Evolutionary conservation across 2,329 filamentous ascomycete genomes (phyloP).

Genomic region (Curvularia hawaiiensis): DNA sequence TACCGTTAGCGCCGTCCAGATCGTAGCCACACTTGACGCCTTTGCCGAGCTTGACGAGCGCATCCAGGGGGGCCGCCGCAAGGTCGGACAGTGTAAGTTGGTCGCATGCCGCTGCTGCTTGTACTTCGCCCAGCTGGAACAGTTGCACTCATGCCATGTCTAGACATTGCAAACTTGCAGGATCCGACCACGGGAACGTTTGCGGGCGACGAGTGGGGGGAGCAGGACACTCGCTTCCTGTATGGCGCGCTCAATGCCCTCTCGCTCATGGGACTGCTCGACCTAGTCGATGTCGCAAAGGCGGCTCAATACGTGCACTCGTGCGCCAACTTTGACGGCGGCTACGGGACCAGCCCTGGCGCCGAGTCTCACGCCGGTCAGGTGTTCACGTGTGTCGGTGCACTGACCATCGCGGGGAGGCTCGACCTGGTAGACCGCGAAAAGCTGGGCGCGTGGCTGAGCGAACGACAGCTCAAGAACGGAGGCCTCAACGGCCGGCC

Average conservation of each 20-base stretch:
- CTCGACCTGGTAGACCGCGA: conserved; percentile 84
- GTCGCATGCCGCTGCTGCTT: conserved; percentile 4
- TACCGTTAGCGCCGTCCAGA: conserved; percentile 93
- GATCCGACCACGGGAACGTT: conserved; percentile 84
- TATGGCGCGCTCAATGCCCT: conserved; percentile 90
- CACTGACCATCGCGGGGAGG: conserved; percentile 80
- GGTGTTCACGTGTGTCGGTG: conserved; percentile 91
- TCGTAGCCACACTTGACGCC: conserved; percentile 84
- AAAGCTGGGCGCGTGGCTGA: conserved; percentile 85
- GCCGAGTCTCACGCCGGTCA: conserved; percentile 95
- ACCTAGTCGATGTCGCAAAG: conserved; percentile 76
- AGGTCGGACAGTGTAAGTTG: conserved; percentile 78
- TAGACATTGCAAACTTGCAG: conserved; percentile 82
- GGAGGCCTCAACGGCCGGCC: conserved; percentile 93
- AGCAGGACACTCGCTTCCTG: conserved; percentile 92
- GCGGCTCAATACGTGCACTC: conserved; percentile 79
- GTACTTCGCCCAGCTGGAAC: not conserved
- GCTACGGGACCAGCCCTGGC: conserved; percentile 86
- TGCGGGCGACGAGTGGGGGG: conserved; percentile 93
- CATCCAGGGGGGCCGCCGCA: conserved; percentile 68
- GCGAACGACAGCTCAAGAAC: conserved; percentile 84
- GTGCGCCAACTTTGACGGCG: conserved; percentile 93
- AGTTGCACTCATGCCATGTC: conserved; percentile 29
- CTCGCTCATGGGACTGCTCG: conserved; percentile 76
- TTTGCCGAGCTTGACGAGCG: conserved; percentile 79